Conservation (phyloP, 371 early-diverging fungal species). For the Rhizomucor miehei region DNA sequence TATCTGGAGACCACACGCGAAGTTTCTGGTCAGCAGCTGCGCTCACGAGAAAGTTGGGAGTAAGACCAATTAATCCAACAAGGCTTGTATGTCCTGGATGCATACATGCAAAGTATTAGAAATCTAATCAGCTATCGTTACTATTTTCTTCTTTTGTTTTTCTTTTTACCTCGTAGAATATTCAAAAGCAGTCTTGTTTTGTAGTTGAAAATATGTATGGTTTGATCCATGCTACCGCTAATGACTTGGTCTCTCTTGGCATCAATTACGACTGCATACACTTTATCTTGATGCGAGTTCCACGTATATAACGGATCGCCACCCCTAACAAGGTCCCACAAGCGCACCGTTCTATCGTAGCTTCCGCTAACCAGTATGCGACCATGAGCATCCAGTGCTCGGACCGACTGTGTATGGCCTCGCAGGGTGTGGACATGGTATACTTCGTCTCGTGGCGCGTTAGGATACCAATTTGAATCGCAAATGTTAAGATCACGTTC, state of each 20-base stretch:
- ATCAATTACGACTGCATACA: slow-evolving; percentile 85
- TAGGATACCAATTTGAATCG: not conserved
- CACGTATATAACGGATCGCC: slow-evolving; percentile 65
- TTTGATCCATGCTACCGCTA: slow-evolving; percentile 94
- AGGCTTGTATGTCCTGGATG: slow-evolving; percentile 83
- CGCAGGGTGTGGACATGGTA: slow-evolving; percentile 63
- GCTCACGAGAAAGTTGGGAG: slow-evolving; percentile 80
- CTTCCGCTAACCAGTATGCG: slow-evolving; percentile 87
- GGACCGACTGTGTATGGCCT: slow-evolving; percentile 90
- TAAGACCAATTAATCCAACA: slow-evolving; percentile 88
- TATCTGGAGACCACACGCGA: slow-evolving; percentile 90
- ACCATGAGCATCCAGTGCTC: slow-evolving; percentile 88
- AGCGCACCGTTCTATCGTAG: slow-evolving; percentile 90
- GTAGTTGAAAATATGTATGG: slow-evolving; percentile 90
- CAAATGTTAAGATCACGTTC: not conserved
- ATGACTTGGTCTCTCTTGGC: slow-evolving; percentile 76
- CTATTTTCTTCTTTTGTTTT: no score
- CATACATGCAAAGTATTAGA: no score
- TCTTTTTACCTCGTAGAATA: no score
- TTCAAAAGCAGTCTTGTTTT: no score
- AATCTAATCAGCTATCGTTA: no score
- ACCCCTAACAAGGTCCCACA: slow-evolving; percentile 78
- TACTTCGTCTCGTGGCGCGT: slow-evolving; percentile 22
- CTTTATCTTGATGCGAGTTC: slow-evolving; percentile 83
- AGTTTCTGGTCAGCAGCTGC: slow-evolving; percentile 96